A percentile compares a stretch with the other conserved stretches of the same genome.
Evolutionary conservation across 2,329 filamentous ascomycete species (phyloP).

Genomic region (Phaeosphaeria sp.): DNA sequence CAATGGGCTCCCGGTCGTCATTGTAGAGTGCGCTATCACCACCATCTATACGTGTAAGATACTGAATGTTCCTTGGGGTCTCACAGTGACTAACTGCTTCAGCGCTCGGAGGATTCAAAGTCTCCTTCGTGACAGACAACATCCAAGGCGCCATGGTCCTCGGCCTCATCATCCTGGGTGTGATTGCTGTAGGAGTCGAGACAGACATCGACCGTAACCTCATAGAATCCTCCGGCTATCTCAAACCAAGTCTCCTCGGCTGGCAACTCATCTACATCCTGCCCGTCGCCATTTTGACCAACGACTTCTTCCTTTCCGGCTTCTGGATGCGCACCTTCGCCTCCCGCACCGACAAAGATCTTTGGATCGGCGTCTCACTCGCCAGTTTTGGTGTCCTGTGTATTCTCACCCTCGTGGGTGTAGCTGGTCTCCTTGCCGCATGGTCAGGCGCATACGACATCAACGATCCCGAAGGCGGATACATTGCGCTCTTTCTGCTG

Average conservation of each 20-base stretch:
- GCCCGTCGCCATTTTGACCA: conserved; percentile 79
- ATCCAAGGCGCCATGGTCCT: conserved; percentile 81
- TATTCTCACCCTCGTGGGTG: conserved; percentile 75
- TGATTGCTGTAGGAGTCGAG: conserved; percentile 78
- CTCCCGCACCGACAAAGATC: conserved; percentile 77
- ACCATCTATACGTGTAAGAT: conserved; percentile 80
- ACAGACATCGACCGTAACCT: conserved; percentile 73
- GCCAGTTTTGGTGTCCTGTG: conserved; percentile 68
- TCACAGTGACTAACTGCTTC: no score
- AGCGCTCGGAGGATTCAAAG: conserved; percentile 82
- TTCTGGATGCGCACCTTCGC: conserved; percentile 88
- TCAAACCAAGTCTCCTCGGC: conserved; percentile 73
- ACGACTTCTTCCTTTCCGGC: conserved; percentile 84
- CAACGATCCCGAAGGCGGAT: conserved; percentile 67
- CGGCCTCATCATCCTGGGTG: conserved; percentile 74
- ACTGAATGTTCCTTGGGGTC: neutral
- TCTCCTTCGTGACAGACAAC: conserved; percentile 84
- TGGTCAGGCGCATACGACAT: conserved; percentile 77
- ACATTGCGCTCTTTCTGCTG: conserved; percentile 76
- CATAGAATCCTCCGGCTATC: conserved; percentile 71
- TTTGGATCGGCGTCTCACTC: conserved; percentile 75
- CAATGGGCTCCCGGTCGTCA: conserved; percentile 74
- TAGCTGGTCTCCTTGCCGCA: conserved; percentile 74
- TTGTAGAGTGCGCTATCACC: conserved; percentile 78
- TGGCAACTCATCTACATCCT: conserved; percentile 89